A percentile compares a stretch with the other conserved stretches of the same genome.
These are phyloP conservation scores for Pulveroboletus sp. DNA, from an alignment of 768 basidiomycete genomes.

Conservation along the genomic window DNA sequence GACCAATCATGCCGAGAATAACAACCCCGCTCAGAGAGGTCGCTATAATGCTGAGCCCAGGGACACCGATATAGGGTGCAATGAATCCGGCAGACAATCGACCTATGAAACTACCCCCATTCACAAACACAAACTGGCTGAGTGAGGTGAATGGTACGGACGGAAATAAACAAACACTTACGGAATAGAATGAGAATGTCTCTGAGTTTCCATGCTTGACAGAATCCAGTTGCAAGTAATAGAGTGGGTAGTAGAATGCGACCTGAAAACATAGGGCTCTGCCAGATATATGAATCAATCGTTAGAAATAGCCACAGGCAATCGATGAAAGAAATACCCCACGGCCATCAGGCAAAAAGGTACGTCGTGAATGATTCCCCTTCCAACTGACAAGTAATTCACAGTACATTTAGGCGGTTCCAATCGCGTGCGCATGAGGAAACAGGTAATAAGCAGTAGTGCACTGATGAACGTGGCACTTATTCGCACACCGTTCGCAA, in stretches of 20 bases:
- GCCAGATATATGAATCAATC: no score
- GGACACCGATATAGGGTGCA: slow-evolving; percentile 39
- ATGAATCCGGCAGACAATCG: slow-evolving; percentile 22
- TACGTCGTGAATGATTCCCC: not conserved
- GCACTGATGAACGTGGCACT: slow-evolving; percentile 29
- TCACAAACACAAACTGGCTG: slow-evolving; percentile 45
- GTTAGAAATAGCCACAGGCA: no score
- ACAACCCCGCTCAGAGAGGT: slow-evolving; percentile 31
- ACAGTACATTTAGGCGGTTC: not conserved
- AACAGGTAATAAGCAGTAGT: slow-evolving; percentile 27
- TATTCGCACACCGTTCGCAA: not conserved
- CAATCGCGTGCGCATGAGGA: not conserved
- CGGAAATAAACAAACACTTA: slow-evolving; percentile 15
- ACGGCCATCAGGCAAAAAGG: not conserved
- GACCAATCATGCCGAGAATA: slow-evolving; percentile 6
- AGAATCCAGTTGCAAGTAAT: not conserved
- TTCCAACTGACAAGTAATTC: not conserved
- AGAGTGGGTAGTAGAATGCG: slow-evolving; percentile 44
- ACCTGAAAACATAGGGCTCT: slow-evolving; percentile 29
- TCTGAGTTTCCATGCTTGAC: not conserved
- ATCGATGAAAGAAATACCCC: no score
- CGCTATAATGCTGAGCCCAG: slow-evolving; percentile 38
- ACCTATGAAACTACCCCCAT: slow-evolving; percentile 47
- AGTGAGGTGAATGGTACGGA: not conserved
- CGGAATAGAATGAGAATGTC: slow-evolving; percentile 50